Base-by-base conservation (phyloP, 208 protist species). In the Endotrypanum monterogeii region DNA sequence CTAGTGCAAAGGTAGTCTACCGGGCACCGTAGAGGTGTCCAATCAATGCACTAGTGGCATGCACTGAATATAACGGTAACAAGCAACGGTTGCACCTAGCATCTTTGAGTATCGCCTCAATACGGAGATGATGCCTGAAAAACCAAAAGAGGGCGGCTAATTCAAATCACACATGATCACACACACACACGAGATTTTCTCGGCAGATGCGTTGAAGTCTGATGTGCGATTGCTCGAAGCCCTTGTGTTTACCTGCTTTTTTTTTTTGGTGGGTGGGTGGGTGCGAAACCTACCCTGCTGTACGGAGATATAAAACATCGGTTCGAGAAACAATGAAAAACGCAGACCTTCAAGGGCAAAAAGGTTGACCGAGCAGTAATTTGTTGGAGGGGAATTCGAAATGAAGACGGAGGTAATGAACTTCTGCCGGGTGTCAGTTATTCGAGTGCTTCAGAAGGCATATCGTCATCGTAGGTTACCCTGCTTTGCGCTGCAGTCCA, bases 401-500 rank as follows among this genome's bases (percentile, higher is more conserved):
- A 16, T 12, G 37, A 32, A 65, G 35, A 2, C 32, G 23, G 23
- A 48, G 9, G 58, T 37, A 18, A 32, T 65, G 12, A 37, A 25
- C 20, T 20, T 25, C 12, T 51, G n/a, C 77, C 62, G 23, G 12
- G 44, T 46, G 14, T 9, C 66, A 62, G 23, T 50, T 37, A 81
- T 35, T 81, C 71, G 30, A 30, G 39, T 25, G 30, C 30, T 1
- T 81, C 70, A 8, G 52, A 41, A 0, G 48, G 14, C 18, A 67
- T 30, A 20, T 68, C 71, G 12, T 81, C 76, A 32, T 81, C 71
- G 46, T 73, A 66, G 1, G 11, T 57, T 28, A 44, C 54, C n/a
- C 62, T 68, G 35, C 52, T 56, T n/a, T 56, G 71, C 23, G 76
- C 25, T 0, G 57, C 57, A 9, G 41, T 68, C 84, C 84, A 85